Percentiles rank a stretch among this genome's conserved stretches.
Evolutionary conservation across 2,329 filamentous ascomycete genomes (phyloP).

Genomic region (Talaromyces sp.): DNA sequence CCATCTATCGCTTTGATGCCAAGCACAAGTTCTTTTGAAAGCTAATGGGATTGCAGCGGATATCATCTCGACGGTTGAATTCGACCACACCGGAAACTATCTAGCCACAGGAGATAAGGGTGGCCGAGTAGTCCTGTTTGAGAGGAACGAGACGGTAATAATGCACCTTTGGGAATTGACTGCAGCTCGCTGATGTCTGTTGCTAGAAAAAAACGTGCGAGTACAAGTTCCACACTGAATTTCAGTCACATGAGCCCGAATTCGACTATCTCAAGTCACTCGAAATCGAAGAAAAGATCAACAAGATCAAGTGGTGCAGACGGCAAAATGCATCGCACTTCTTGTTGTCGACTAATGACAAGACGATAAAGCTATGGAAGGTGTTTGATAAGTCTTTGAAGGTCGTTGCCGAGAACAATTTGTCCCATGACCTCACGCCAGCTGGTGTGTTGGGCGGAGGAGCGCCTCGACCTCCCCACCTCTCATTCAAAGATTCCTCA

Average conservation of each 20-base stretch:
- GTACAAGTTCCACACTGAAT: slow-evolving; percentile 99
- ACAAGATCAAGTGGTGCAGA: slow-evolving; percentile 99
- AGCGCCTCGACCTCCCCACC: slow-evolving; percentile 64
- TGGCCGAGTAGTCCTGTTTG: slow-evolving; percentile 47
- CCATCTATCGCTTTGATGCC: background rate
- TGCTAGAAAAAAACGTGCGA: slow-evolving; percentile 98
- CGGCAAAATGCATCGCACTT: slow-evolving; percentile 98
- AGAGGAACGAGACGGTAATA: slow-evolving; percentile 82
- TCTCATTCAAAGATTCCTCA: slow-evolving; percentile 71
- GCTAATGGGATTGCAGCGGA: slow-evolving; percentile 31
- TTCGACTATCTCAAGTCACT: slow-evolving; percentile 99
- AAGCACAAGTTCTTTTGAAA: background rate
- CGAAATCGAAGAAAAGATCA: slow-evolving; percentile 99
- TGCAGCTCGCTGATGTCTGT: slow-evolving; percentile 13
- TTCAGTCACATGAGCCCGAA: slow-evolving; percentile 98
- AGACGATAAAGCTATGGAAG: slow-evolving; percentile 99
- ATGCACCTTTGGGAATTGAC: slow-evolving; percentile 25
- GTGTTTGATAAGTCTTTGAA: slow-evolving; percentile 99
- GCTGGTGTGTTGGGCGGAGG: slow-evolving; percentile 69
- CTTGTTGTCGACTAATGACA: slow-evolving; percentile 96
- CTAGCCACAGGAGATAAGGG: slow-evolving; percentile 49
- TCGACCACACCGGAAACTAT: slow-evolving; percentile 49
- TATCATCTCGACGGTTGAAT: slow-evolving; percentile 50
- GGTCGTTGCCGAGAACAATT: slow-evolving; percentile 97
- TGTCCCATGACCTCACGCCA: slow-evolving; percentile 89